Evolutionary conservation across 148 eudicot species (phyloP), one percentile per base, ranked within the genome.

Genomic region (Vaccinium corymbosum): DNA sequence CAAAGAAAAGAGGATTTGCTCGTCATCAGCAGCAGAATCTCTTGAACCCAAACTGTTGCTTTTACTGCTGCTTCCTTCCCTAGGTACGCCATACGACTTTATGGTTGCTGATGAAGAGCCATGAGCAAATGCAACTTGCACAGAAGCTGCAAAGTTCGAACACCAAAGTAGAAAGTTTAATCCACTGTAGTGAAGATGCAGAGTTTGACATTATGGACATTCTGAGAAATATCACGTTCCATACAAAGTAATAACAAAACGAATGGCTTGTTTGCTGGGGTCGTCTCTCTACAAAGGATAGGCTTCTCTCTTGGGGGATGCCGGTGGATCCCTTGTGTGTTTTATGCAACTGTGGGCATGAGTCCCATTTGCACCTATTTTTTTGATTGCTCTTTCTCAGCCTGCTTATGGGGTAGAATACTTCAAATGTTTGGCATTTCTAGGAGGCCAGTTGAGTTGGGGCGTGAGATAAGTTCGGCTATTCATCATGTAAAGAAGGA

Each of bases 111-210:
- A 79, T 59, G 87, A 85, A 83, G 80, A 73, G 78, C 78, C 89
- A 79, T 85, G 86, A 29, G 82, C 81, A 88, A 90, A 90, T 68
- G 93, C 81, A 76, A 90, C 91, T 81, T 89, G 91, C 70, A 78
- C 92, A 15, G 91, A 27, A 84, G 92, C 93, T 91, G 90, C 87
- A 83, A 49, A 62, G 22, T 49, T 84, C 51, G 19, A 71, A 84
- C 32, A 46, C 71, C 78, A 19, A 74, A 74, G 19, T 2, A 48
- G 9, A n/a, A 15, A 32, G 42, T 17, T 75, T 19, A n/a, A 75
- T 42, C 14, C 3, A 8, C 25, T 19, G 20, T 2, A 75, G 25
- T 10, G 52, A 46, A 75, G 25, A 52, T 46, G 78, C 78, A 75
- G 50, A 75, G 27, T 17, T 75, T 19, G 78, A 66, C 35, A 25